Evolutionary conservation across 2,329 filamentous ascomycete genomes (phyloP).

Genomic region (Curvularia lunata): DNA sequence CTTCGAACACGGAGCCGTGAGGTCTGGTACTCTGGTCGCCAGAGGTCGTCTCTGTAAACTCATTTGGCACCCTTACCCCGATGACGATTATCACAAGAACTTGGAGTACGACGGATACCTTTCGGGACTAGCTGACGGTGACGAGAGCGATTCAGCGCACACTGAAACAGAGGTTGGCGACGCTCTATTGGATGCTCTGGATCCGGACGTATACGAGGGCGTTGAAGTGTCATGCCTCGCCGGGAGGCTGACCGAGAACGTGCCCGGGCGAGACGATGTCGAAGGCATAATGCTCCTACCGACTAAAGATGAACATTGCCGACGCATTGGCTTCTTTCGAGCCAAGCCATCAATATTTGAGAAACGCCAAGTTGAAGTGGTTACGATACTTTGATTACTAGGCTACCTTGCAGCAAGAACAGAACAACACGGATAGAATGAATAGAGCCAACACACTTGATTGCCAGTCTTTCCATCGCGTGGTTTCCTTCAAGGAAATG

Average conservation of each 20-base stretch:
- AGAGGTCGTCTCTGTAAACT: slow-evolving; percentile 1
- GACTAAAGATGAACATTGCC: background rate
- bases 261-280: slow-evolving; percentile 8
- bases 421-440: background rate
- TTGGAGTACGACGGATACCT: background rate
- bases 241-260: slow-evolving; percentile 5
- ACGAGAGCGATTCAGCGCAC: background rate
- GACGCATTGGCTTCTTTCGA: slow-evolving; percentile 14
- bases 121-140: background rate
- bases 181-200: slow-evolving; percentile 13
- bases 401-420: background rate
- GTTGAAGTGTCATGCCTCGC: slow-evolving; percentile 15
- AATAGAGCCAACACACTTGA: background rate
- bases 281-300: slow-evolving; percentile 15
- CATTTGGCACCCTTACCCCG: background rate
- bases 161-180: slow-evolving; percentile 2
- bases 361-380: background rate
- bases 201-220: slow-evolving; percentile 12
- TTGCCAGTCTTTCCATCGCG: background rate
- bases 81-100: background rate
- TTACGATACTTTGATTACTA: background rate
- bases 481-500: background rate
- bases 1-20: slow-evolving; percentile 13
- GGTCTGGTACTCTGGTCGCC: slow-evolving; percentile 6
- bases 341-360: background rate